Evolutionary conservation across 176 grass and related monocot genomes (phyloP), one percentile per base, ranked within the genome.

Genomic region (Juncus inflexus): DNA sequence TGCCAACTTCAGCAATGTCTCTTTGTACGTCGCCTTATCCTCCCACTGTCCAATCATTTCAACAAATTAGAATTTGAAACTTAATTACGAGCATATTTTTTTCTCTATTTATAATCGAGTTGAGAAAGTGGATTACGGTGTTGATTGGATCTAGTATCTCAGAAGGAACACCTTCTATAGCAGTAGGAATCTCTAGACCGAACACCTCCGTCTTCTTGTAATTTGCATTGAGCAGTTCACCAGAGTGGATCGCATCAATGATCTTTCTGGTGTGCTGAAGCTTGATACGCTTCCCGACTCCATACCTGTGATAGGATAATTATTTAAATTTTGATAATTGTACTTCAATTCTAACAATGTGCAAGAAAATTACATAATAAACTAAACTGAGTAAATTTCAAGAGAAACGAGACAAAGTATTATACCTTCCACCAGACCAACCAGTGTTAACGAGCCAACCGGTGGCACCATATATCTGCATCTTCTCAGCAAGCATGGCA

Each of bases 391-490:
- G 19, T 7, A 41, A n/a, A 42, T 61, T 68, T 11, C 8, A 15
- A 68, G 16, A 52, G 12, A 65, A 56, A 6, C 9, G 4, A 47
- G 9, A 47, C 43, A 47, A 47, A 47, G 14, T 65, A 72, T 4
- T n/a, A 7, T 51, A 97, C 94, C 94, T 99, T 77, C 94, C 94
- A 15, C 88, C 88, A 42, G 88, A 99, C 94, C 94, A 99, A 49
- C 94, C 94, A 37, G 94, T 99, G 85, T 99, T 99, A 47, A 99
- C 94, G 7, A 99, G 94, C 94, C 94, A 92, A 64, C 72, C 94
- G 4, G 94, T 99, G 74, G 94, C 94, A 63, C 94, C 88, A 2
- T 99, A 82, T 40, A 70, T 89, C 76, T 99, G 94, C 94, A 99
- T 99, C 78, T 99, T 99, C 63, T 99, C 85, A 14, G 94, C 88